Conservation (phyloP, 1,139 yeast genomes). For the Taphrina betulina region DNA sequence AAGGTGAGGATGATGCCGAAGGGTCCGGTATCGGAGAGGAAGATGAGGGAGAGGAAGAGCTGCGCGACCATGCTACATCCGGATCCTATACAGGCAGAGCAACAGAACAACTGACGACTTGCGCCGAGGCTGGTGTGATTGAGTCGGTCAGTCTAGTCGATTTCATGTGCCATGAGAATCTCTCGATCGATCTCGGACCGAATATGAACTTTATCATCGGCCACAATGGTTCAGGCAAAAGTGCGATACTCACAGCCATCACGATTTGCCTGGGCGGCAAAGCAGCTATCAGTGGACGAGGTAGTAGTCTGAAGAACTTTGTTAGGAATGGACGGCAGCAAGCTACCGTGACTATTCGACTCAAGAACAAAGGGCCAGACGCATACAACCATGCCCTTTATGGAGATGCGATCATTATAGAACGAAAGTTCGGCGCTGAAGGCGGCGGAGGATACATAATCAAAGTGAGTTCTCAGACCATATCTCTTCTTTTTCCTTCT, state of each 20-base stretch:
- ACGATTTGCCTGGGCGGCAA: constrained; percentile 92
- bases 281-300: constrained; percentile 88
- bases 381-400: constrained; percentile 63
- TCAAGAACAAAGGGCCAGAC: constrained; percentile 54
- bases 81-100: not conserved
- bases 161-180: constrained; percentile 63
- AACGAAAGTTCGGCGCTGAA: constrained; percentile 57
- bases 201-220: constrained; percentile 89
- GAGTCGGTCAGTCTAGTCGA: constrained; percentile 33
- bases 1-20: not conserved
- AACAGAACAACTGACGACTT: constrained; percentile 1
- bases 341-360: constrained; percentile 39
- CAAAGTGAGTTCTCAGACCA: constrained; percentile 43
- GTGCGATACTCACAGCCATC: constrained; percentile 87
- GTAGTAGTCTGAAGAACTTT: constrained; percentile 63
- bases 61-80: not conserved
- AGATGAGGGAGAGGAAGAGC: not conserved
- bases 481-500: not conserved
- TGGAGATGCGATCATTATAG: constrained; percentile 69
- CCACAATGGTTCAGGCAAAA: constrained; percentile 91
- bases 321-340: constrained; percentile 69
- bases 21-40: not conserved
- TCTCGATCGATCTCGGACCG: constrained; percentile 75
- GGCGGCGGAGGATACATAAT: constrained; percentile 55
- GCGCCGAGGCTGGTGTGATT: constrained; percentile 34